These are phyloP conservation scores for Daedalea quercina DNA, from an alignment of 768 basidiomycete genomes.

Conservation along the genomic window DNA sequence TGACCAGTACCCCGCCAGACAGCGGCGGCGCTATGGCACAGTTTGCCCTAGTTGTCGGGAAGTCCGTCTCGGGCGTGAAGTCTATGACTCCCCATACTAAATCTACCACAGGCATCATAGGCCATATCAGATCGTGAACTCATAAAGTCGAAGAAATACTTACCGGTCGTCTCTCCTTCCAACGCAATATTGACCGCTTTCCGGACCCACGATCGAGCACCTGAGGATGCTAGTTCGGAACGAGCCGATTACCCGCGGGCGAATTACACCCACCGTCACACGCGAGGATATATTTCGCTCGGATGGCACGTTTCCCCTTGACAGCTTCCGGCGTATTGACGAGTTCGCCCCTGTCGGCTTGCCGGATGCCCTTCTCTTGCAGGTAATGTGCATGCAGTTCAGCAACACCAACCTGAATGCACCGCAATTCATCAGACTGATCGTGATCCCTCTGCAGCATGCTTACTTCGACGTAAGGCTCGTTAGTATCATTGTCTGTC, in stretches of 20 bases:
- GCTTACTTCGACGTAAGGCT: not conserved
- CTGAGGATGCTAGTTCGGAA: conserved; percentile 3
- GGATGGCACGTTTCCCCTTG: conserved; percentile 29
- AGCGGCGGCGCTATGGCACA: not conserved
- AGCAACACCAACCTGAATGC: not conserved
- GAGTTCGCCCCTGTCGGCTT: not conserved
- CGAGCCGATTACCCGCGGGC: not conserved
- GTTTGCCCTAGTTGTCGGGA: conserved; percentile 32
- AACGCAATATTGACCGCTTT: conserved; percentile 28
- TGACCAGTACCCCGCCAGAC: not conserved
- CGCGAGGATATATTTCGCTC: conserved; percentile 30
- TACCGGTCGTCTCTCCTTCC: conserved; percentile 32
- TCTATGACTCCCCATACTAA: conserved; percentile 40
- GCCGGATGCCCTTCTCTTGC: not conserved
- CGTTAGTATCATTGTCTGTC: not conserved
- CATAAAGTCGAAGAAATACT: not conserved
- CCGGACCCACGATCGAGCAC: conserved; percentile 32
- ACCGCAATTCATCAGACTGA: too few species aligned
- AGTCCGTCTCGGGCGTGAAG: conserved; percentile 61
- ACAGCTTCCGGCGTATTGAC: conserved; percentile 29
- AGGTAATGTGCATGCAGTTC: conserved; percentile 14
- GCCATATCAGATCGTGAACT: conserved; percentile 24
- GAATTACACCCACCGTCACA: conserved; percentile 22
- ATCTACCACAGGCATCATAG: too few species aligned
- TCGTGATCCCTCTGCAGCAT: too few species aligned